Evolutionary conservation across 1,284 basidiomycete species (phyloP).

Genomic region (Earliella scabrosa): DNA sequence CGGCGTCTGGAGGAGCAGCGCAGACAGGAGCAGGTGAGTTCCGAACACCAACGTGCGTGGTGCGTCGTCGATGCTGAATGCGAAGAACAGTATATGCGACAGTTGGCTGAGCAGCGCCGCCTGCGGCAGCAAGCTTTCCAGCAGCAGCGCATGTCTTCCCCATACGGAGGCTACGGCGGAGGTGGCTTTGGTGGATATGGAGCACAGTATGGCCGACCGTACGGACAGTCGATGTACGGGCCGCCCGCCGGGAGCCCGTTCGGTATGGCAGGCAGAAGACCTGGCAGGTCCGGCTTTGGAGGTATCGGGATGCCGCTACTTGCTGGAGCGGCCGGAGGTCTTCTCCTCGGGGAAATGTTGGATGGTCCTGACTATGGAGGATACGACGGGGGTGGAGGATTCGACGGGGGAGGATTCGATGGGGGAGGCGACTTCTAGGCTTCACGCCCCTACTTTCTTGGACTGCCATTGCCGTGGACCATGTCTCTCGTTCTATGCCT

Average conservation of each 20-base stretch:
- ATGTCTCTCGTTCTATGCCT: too few relatives aligned
- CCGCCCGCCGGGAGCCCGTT: constrained; percentile 30
- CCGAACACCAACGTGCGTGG: neutral
- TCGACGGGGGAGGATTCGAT: constrained; percentile 8
- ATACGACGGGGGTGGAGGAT: constrained; percentile 19
- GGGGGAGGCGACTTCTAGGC: neutral
- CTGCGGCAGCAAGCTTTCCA: constrained; percentile 22
- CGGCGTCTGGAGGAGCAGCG: constrained; percentile 39
- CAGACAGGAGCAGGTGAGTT: constrained; percentile 40
- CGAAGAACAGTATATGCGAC: constrained; percentile 25
- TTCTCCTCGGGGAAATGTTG: constrained; percentile 57
- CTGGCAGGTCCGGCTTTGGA: constrained; percentile 14
- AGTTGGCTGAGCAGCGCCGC: constrained; percentile 34
- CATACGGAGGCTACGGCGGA: constrained; percentile 3
- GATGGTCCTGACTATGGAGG: constrained; percentile 21
- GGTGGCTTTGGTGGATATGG: neutral
- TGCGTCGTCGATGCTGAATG: neutral
- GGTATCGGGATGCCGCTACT: constrained; percentile 52
- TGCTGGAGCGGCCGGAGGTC: constrained; percentile 64
- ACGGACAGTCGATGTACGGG: constrained; percentile 28
- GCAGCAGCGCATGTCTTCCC: constrained; percentile 26
- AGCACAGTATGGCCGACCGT: constrained; percentile 9
- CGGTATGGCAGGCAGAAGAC: constrained; percentile 10
- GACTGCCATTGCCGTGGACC: too few relatives aligned
- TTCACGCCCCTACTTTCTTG: too few relatives aligned